A percentile compares a stretch with the other conserved stretches of the same genome.
phyloP scores from a whole-genome alignment of 1,284 basidiomycete genomes.

The Hymenochaete sp. region DNA sequence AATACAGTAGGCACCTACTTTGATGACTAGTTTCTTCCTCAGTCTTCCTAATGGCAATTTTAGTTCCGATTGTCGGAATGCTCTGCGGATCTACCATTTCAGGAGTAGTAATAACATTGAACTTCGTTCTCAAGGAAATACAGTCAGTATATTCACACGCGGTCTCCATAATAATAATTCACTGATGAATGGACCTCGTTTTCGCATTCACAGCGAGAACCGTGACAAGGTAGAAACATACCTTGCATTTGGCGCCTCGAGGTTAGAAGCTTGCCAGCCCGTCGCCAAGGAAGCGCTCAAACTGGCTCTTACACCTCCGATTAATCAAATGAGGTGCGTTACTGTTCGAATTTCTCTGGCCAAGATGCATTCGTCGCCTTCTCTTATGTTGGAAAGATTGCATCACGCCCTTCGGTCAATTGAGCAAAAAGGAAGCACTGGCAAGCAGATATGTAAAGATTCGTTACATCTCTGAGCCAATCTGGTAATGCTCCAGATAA shows the following conservation, averaged over 20 bases:
- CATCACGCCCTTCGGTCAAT: no score
- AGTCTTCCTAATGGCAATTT: background rate
- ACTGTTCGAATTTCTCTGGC: background rate
- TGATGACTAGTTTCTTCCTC: background rate
- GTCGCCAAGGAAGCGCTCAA: conserved; percentile 71
- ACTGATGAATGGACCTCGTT: background rate
- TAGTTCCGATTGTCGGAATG: conserved; percentile 85
- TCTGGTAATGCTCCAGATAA: no score
- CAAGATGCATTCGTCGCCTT: no score
- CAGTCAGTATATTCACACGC: conserved; percentile 34
- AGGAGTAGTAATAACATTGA: conserved; percentile 60
- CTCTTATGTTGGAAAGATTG: no score
- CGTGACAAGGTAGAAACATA: conserved; percentile 76
- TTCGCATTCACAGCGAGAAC: conserved; percentile 49
- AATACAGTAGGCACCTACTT: conserved; percentile 50
- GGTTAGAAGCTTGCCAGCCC: conserved; percentile 73
- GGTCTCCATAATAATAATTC: background rate
- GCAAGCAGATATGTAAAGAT: no score
- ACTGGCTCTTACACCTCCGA: conserved; percentile 67
- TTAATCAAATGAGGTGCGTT: conserved; percentile 76
- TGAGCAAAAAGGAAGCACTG: no score
- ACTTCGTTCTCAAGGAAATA: conserved; percentile 57
- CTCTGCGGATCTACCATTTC: conserved; percentile 74
- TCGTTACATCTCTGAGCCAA: no score
- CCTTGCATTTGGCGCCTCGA: conserved; percentile 73